These are phyloP conservation scores for Corymbia maculata DNA, from an alignment of 345 rosid genomes.

Conservation along the genomic window DNA sequence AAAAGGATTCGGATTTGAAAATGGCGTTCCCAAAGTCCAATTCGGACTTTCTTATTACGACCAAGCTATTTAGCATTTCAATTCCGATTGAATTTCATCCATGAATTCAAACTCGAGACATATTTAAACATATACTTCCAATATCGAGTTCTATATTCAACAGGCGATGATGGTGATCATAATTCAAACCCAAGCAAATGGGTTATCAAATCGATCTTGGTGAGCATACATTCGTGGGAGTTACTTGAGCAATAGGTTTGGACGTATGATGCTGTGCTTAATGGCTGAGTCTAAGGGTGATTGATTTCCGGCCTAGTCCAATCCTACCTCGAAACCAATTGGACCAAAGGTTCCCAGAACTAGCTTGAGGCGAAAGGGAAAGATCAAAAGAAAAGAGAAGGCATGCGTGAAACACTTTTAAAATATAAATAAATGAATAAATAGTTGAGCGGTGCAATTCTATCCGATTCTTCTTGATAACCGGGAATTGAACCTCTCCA, in stretches of 20 bases:
- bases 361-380: background rate
- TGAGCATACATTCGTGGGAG: fast-evolving
- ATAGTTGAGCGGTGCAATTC: too few relatives aligned
- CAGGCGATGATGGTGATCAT: background rate
- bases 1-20: background rate
- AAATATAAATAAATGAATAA: too few relatives aligned
- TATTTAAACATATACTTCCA: too few relatives aligned
- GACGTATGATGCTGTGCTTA: background rate
- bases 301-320: fast-evolving
- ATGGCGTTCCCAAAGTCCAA: background rate
- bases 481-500: too few relatives aligned
- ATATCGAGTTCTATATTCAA: background rate
- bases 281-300: background rate
- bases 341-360: too few relatives aligned
- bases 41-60: background rate
- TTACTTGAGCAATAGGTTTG: background rate
- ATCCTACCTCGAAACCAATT: fast-evolving
- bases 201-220: background rate
- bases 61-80: background rate
- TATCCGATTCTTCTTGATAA: too few relatives aligned
- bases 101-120: too few relatives aligned
- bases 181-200: background rate
- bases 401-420: background rate
- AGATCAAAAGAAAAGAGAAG: background rate
- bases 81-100: background rate